A percentile compares a stretch with the other conserved stretches of the same genome.
Evolutionary conservation across 2,329 filamentous ascomycete genomes (phyloP).

Genomic region (Pezicula carpinea): DNA sequence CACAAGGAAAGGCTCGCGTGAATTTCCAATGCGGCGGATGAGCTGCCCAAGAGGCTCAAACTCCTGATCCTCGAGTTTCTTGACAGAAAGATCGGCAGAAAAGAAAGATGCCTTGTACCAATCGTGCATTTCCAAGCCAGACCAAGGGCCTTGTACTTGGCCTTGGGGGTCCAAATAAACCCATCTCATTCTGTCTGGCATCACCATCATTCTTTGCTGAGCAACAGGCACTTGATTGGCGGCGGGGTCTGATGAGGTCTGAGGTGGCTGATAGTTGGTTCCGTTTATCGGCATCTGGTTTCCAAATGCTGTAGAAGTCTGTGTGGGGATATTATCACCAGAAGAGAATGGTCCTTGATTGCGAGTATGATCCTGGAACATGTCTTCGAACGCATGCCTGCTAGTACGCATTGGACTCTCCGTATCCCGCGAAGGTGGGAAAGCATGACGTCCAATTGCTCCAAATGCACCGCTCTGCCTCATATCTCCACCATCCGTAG

Average conservation of each 20-base stretch:
- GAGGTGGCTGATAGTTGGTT: slow-evolving; percentile 25
- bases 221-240: slow-evolving; percentile 62
- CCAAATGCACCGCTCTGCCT: slow-evolving; percentile 59
- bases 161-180: slow-evolving; percentile 95
- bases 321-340: slow-evolving; percentile 19
- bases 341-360: slow-evolving; percentile 22
- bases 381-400: slow-evolving; percentile 52
- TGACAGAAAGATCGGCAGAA: slow-evolving; percentile 87
- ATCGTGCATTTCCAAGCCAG: slow-evolving; percentile 97
- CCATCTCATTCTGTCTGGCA: slow-evolving; percentile 99
- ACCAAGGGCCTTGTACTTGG: slow-evolving; percentile 89
- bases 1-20: slow-evolving; percentile 92
- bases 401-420: slow-evolving; percentile 54
- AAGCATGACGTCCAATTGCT: slow-evolving; percentile 59
- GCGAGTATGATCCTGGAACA: slow-evolving; percentile 23
- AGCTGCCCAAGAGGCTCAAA: slow-evolving; percentile 95
- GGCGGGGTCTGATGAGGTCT: slow-evolving; percentile 42
- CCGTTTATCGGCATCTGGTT: slow-evolving; percentile 17
- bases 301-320: slow-evolving; percentile 19
- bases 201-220: slow-evolving; percentile 88
- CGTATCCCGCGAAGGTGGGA: slow-evolving; percentile 50
- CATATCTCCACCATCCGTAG: slow-evolving; percentile 57
- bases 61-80: slow-evolving; percentile 87
- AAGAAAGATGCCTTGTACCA: slow-evolving; percentile 99
- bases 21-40: slow-evolving; percentile 94